phyloP scores from a whole-genome alignment of 2,329 filamentous ascomycete species.

The Chrysoporthe puriensis region DNA sequence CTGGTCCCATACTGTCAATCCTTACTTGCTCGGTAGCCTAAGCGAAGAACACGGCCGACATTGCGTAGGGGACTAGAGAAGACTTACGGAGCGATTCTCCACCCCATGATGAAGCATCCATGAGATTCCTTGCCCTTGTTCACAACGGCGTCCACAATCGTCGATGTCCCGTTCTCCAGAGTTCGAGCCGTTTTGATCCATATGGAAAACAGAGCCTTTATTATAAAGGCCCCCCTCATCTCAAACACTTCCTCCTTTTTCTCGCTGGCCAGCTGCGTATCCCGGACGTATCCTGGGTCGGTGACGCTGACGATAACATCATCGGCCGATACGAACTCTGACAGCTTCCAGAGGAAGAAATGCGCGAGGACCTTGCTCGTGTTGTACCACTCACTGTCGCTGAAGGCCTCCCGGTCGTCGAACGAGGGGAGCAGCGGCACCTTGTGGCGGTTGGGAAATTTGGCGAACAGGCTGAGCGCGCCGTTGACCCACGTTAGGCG shows the following conservation, averaged over 20 bases:
- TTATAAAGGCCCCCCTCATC: background rate
- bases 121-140: constrained; percentile 16
- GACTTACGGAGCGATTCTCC: constrained; percentile 12
- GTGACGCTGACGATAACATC: constrained; percentile 51
- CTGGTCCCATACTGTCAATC: background rate
- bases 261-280: constrained; percentile 39
- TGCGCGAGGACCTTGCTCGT: constrained; percentile 39
- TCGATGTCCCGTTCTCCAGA: constrained; percentile 9
- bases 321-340: constrained; percentile 42
- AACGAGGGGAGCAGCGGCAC: constrained; percentile 4
- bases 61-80: background rate
- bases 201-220: background rate
- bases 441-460: constrained; percentile 29
- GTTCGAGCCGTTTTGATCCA: background rate
- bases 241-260: background rate
- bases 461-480: constrained; percentile 4
- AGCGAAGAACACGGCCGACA: too few species aligned
- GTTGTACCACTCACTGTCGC: background rate
- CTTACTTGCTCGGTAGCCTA: background rate
- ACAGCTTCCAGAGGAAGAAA: constrained; percentile 42
- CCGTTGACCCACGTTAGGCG: background rate
- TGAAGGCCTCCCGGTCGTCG: background rate
- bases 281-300: constrained; percentile 49
- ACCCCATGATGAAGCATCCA: constrained; percentile 20
- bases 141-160: constrained; percentile 17